Evolutionary conservation across 768 basidiomycete genomes (phyloP).

Genomic region (Hemileccinum rubropunctum): DNA sequence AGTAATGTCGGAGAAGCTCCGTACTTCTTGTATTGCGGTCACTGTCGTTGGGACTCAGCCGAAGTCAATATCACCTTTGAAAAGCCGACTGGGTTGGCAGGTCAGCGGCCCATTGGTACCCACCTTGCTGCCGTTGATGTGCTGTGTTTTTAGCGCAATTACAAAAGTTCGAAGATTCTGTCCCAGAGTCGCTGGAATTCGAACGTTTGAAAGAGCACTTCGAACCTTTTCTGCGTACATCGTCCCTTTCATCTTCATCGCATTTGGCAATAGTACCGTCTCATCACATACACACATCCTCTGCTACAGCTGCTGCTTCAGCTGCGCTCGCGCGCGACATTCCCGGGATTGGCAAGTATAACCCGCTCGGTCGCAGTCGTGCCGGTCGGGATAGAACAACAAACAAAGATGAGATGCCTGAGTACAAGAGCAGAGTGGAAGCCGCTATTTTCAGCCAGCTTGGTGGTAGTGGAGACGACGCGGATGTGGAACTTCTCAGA

Average conservation of each 20-base stretch:
- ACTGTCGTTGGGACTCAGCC: slow-evolving; percentile 93
- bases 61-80: slow-evolving; percentile 92
- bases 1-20: slow-evolving; percentile 78
- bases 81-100: slow-evolving; percentile 93
- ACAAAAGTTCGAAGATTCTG: slow-evolving; percentile 85
- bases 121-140: slow-evolving; percentile 1
- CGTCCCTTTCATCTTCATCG: slow-evolving; percentile 68
- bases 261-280: slow-evolving; percentile 49
- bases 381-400: slow-evolving; percentile 57
- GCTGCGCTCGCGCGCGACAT: slow-evolving; percentile 87
- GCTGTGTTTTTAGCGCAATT: slow-evolving; percentile 65
- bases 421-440: slow-evolving; percentile 73
- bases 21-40: slow-evolving; percentile 88
- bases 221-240: slow-evolving; percentile 89
- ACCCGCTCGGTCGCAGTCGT: slow-evolving; percentile 51
- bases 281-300: slow-evolving; percentile 73
- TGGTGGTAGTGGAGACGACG: slow-evolving; percentile 61
- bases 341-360: slow-evolving; percentile 77
- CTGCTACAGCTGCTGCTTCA: slow-evolving; percentile 87
- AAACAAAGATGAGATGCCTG: slow-evolving; percentile 75
- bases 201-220: slow-evolving; percentile 96
- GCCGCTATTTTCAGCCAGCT: slow-evolving; percentile 51
- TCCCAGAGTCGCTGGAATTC: slow-evolving; percentile 83
- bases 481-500: slow-evolving; percentile 68
- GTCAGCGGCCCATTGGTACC: slow-evolving; percentile 43